Conservation (phyloP, 768 basidiomycete species). For the Goffeauzyma gilvescens region DNA sequence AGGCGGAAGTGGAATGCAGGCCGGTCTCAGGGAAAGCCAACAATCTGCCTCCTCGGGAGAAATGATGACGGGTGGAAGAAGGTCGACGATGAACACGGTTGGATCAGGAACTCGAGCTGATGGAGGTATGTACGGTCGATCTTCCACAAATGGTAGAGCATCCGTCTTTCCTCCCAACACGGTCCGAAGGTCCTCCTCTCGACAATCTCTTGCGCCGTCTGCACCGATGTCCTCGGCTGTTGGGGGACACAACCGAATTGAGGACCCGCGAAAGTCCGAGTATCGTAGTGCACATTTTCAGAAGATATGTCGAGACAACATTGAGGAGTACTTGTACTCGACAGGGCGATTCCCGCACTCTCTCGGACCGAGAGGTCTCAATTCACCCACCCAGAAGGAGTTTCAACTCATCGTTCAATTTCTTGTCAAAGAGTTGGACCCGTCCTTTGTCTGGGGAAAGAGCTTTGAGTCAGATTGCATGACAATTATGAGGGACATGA, state of each 20-base stretch:
- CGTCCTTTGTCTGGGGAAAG: slow-evolving; percentile 39
- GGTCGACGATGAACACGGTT: neutral
- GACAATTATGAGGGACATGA: slow-evolving; percentile 49
- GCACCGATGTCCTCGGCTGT: slow-evolving; percentile 1
- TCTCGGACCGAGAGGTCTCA: slow-evolving; percentile 47
- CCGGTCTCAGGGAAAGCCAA: slow-evolving; percentile 30
- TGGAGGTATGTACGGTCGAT: neutral
- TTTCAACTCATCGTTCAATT: slow-evolving; percentile 69
- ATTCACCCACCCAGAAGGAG: slow-evolving; percentile 66
- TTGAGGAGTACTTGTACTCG: slow-evolving; percentile 42
- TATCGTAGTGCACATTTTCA: slow-evolving; percentile 61
- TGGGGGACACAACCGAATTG: slow-evolving; percentile 26
- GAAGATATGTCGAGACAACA: slow-evolving; percentile 49
- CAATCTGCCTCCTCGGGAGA: neutral
- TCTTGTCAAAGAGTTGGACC: slow-evolving; percentile 52
- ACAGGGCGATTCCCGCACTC: too few relatives aligned
- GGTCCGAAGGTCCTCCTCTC: slow-evolving; percentile 46
- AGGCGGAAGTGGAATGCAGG: slow-evolving; percentile 36
- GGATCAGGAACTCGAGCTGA: neutral
- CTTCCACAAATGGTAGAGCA: slow-evolving; percentile 1
- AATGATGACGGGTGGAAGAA: neutral
- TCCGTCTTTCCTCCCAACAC: slow-evolving; percentile 5
- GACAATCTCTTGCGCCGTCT: slow-evolving; percentile 36
- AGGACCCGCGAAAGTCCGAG: slow-evolving; percentile 61
- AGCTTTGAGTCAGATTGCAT: slow-evolving; percentile 70